Conservation (phyloP, 495 filamentous ascomycete genomes). For the Zalerion maritima region DNA sequence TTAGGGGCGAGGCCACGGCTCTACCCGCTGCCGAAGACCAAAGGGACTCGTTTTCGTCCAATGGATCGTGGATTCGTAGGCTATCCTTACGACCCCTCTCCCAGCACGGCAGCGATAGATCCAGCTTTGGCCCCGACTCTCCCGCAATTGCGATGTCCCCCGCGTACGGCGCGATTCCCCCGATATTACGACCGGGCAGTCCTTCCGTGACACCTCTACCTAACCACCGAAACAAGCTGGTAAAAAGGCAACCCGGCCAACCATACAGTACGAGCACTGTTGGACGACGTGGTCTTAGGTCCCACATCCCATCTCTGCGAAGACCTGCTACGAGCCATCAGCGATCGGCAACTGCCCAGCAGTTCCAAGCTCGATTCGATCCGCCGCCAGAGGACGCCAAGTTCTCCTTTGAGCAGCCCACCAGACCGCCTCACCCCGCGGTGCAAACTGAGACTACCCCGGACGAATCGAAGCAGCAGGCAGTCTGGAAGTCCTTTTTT, state of each 20-base stretch:
- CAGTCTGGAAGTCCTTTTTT: slow-evolving; percentile 34
- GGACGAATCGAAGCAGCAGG: slow-evolving; percentile 7
- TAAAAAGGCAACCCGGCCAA: slow-evolving; percentile 60
- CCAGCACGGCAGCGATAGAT: slow-evolving; percentile 49
- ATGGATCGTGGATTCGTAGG: slow-evolving; percentile 62
- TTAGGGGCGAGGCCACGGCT: slow-evolving; percentile 20
- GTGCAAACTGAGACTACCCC: slow-evolving; percentile 10
- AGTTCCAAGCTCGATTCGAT: slow-evolving; percentile 21
- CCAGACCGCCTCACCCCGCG: too few species aligned
- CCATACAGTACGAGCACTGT: slow-evolving; percentile 18
- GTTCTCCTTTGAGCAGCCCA: slow-evolving; percentile 20
- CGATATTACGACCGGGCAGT: slow-evolving; percentile 35
- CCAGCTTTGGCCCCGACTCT: slow-evolving; percentile 53
- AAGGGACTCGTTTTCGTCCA: slow-evolving; percentile 38
- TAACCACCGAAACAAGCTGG: slow-evolving; percentile 59
- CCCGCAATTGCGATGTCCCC: slow-evolving; percentile 54
- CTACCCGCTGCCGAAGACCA: slow-evolving; percentile 21
- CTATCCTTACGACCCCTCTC: slow-evolving; percentile 60
- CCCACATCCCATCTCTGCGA: slow-evolving; percentile 45
- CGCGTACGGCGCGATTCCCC: slow-evolving; percentile 55
- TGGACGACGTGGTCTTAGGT: slow-evolving; percentile 28
- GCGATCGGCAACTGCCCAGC: slow-evolving; percentile 54
- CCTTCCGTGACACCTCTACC: slow-evolving; percentile 31
- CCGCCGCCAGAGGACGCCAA: slow-evolving; percentile 13
- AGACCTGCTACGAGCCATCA: slow-evolving; percentile 83